These are phyloP conservation scores for Aspergillus incahuasiensis DNA, from an alignment of 495 filamentous ascomycete species.

Conservation along the genomic window DNA sequence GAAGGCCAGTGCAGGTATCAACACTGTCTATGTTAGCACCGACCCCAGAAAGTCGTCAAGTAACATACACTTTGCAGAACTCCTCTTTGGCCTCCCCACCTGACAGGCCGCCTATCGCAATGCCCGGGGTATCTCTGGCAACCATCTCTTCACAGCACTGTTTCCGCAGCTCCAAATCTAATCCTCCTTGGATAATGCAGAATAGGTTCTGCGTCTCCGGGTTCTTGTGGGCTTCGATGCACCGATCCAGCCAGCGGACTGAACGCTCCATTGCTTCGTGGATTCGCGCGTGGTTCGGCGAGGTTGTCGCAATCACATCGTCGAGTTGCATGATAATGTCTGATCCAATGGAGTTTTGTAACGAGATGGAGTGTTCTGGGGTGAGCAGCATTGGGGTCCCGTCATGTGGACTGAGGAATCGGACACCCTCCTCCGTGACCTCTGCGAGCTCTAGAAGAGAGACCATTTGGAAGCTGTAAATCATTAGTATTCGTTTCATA, in stretches of 20 bases:
- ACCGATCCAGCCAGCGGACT: constrained; percentile 97
- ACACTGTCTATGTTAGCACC: constrained; percentile 51
- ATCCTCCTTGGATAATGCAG: constrained; percentile 94
- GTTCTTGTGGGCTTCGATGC: constrained; percentile 85
- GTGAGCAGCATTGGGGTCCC: constrained; percentile 96
- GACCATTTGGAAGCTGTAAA: constrained; percentile 91
- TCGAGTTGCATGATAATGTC: constrained; percentile 99
- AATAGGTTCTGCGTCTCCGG: constrained; percentile 90
- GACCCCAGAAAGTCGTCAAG: background rate
- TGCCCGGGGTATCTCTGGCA: constrained; percentile 83
- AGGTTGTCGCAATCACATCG: constrained; percentile 94
- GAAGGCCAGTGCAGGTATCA: constrained; percentile 72
- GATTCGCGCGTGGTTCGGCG: constrained; percentile 80
- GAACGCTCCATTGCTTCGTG: constrained; percentile 92
- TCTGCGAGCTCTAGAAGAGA: constrained; percentile 89
- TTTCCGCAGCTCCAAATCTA: constrained; percentile 82
- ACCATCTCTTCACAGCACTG: constrained; percentile 90
- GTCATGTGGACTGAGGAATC: constrained; percentile 91
- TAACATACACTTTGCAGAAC: constrained; percentile 54
- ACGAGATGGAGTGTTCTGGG: constrained; percentile 91
- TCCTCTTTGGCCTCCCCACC: constrained; percentile 73
- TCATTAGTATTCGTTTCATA: background rate
- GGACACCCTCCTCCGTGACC: constrained; percentile 92
- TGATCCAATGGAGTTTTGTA: constrained; percentile 95
- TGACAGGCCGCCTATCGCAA: constrained; percentile 91